Percentiles rank a stretch among this genome's conserved stretches.
These are phyloP conservation scores for Kregervanrija pseudodelftensis DNA, from an alignment of 805 yeast species.

Conservation along the genomic window DNA sequence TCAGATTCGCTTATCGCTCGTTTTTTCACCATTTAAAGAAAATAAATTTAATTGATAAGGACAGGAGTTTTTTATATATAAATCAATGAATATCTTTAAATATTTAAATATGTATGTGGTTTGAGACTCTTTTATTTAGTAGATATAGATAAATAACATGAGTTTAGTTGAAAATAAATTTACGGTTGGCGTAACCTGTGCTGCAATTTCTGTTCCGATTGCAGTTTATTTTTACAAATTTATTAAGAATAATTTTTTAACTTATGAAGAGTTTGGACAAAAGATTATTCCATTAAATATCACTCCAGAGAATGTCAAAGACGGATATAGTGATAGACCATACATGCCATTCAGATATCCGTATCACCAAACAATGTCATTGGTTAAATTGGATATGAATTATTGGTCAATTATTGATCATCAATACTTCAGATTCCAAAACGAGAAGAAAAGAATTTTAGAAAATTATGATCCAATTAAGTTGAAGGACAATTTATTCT, in stretches of 20 bases:
- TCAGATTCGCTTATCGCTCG: too few species aligned
- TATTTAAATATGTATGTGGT: too few species aligned
- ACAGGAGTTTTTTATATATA: too few species aligned
- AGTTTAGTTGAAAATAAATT: too few species aligned
- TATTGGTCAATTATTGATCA: slow-evolving; percentile 45
- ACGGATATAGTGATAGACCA: slow-evolving; percentile 32
- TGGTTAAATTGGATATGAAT: slow-evolving; percentile 40
- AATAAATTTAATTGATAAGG: too few species aligned
- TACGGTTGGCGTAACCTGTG: not conserved
- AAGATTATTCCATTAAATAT: slow-evolving; percentile 12
- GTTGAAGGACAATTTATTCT: slow-evolving; percentile 28
- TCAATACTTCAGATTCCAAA: slow-evolving; percentile 36
- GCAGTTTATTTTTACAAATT: slow-evolving; percentile 3
- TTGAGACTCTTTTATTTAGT: too few species aligned
- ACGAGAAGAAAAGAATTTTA: slow-evolving; percentile 34
- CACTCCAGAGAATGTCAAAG: slow-evolving; percentile 12
- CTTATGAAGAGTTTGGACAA: slow-evolving; percentile 10
- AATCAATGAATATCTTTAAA: too few species aligned
- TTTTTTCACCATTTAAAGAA: too few species aligned
- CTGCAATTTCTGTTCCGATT: slow-evolving; percentile 8
- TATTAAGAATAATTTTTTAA: not conserved
- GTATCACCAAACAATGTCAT: slow-evolving; percentile 46
- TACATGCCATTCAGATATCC: slow-evolving; percentile 52
- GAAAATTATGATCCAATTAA: slow-evolving; percentile 30
- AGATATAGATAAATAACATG: too few species aligned